phyloP scores from a whole-genome alignment of 2,329 filamentous ascomycete species.

The Ceratocystis destructans region DNA sequence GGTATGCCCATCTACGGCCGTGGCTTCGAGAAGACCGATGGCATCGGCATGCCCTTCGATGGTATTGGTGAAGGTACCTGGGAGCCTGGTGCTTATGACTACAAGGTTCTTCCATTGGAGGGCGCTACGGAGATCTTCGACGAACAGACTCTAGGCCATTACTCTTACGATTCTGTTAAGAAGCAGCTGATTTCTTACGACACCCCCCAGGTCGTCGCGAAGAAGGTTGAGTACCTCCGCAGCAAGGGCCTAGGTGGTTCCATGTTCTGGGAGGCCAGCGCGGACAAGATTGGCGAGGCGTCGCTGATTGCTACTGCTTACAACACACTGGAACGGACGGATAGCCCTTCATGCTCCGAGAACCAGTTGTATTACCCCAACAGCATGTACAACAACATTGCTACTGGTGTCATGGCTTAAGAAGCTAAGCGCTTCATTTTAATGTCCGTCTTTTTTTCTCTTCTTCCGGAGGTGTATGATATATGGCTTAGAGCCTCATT shows the following conservation, averaged over 20 bases:
- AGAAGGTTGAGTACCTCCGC: slow-evolving; percentile 55
- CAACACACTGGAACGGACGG: not conserved
- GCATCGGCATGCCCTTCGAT: slow-evolving; percentile 46
- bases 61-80: slow-evolving; percentile 55
- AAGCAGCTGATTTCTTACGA: slow-evolving; percentile 60
- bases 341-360: slow-evolving; percentile 25
- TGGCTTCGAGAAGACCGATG: slow-evolving; percentile 47
- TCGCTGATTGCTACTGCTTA: slow-evolving; percentile 45
- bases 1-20: slow-evolving; percentile 74
- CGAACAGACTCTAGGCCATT: slow-evolving; percentile 45
- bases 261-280: slow-evolving; percentile 78
- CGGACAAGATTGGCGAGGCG: slow-evolving; percentile 44
- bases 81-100: slow-evolving; percentile 68
- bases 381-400: slow-evolving; percentile 44
- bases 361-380: slow-evolving; percentile 41
- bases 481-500: too few relatives aligned
- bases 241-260: slow-evolving; percentile 51
- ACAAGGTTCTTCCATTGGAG: slow-evolving; percentile 56
- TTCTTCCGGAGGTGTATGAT: not conserved
- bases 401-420: slow-evolving; percentile 23
- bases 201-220: slow-evolving; percentile 42
- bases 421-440: not conserved
- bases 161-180: slow-evolving; percentile 49
- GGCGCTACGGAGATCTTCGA: slow-evolving; percentile 48
- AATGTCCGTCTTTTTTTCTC: not conserved